Evolutionary conservation across 2,329 filamentous ascomycete species (phyloP).

Genomic region (Aspergillus pseudoglaucus): DNA sequence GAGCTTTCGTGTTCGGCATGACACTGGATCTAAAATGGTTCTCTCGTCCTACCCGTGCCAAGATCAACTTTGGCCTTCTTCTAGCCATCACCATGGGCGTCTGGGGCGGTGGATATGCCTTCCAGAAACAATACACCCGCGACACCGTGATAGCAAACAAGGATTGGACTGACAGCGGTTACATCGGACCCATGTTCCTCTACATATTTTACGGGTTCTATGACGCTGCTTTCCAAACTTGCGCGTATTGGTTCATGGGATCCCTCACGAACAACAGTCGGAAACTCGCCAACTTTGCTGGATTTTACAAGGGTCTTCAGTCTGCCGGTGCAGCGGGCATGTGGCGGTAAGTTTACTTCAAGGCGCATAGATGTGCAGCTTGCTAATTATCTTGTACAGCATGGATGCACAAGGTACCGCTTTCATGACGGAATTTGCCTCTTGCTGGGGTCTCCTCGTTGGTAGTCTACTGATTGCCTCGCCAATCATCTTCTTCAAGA

Average conservation of each 20-base stretch:
- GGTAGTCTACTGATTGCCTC: conserved; percentile 69
- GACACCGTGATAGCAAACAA: conserved; percentile 26
- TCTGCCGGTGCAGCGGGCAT: conserved; percentile 69
- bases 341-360: conserved; percentile 32
- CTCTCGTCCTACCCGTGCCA: conserved; percentile 62
- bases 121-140: conserved; percentile 58
- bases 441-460: conserved; percentile 68
- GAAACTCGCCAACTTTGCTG: conserved; percentile 85
- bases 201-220: conserved; percentile 89
- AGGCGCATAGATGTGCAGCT: conserved; percentile 1
- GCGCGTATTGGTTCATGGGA: conserved; percentile 94
- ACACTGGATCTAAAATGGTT: conserved; percentile 57
- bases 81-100: conserved; percentile 66
- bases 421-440: conserved; percentile 66
- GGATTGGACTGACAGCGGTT: conserved; percentile 64
- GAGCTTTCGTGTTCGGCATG: conserved; percentile 66
- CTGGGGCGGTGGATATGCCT: conserved; percentile 79
- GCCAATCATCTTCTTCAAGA: conserved; percentile 70
- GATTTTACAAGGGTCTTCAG: conserved; percentile 85
- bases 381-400: conserved; percentile 46
- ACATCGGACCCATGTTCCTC: conserved; percentile 74
- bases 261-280: conserved; percentile 86
- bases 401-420: conserved; percentile 58
- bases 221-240: conserved; percentile 85
- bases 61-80: conserved; percentile 54